Base-by-base conservation (phyloP, 164 flowering plant genomes). In the Magnolia officinalis region DNA sequence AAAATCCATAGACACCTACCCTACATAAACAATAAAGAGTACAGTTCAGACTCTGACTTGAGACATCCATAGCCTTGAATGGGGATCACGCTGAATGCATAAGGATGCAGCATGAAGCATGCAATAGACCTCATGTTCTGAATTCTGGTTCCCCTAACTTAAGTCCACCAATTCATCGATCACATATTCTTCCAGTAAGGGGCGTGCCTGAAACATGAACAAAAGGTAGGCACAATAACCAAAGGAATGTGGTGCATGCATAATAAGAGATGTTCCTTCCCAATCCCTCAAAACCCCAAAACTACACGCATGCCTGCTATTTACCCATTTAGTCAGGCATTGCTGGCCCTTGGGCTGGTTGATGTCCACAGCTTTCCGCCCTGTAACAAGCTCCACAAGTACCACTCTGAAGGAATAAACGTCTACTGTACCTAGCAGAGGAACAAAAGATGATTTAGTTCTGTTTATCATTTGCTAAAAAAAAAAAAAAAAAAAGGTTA, bases 1-100 rank as follows among this genome's bases (percentile, higher is more conserved):
- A 63, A 63, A 61, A 61, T 61, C 21, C 20, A 5, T 61, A 18
- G 37, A 24, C 26, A 31, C 37, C 37, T 31, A 31, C 37, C 37
- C 37, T 31, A 2, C 37, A 31, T 31, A 2, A 31, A 31, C 37
- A 31, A 31, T 31, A 31, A 31, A 31, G 20, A 19, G 20, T 18
- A 18, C 8, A 63, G 65, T 63, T 63, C 65, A 63, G 18, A 7
- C 6, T 63, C 75, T 64, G 73, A 95, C 99, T 98, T 95, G 98
- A 76, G 98, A 95, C 96, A 95, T 93, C 55, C 97, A 92, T 74
- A 98, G 99, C 82, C 98, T 86, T 50, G 82, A 79, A 74, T 89
- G 84, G 69, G 97, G 95, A 79, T 95, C 95, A 1, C 89, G 85
- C 49, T 86, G 80, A 26, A 95, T 90, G 89, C 99, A 95, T 82